Evolutionary conservation across 2,329 filamentous ascomycete genomes (phyloP).

Genomic region (Xylaria sp.): DNA sequence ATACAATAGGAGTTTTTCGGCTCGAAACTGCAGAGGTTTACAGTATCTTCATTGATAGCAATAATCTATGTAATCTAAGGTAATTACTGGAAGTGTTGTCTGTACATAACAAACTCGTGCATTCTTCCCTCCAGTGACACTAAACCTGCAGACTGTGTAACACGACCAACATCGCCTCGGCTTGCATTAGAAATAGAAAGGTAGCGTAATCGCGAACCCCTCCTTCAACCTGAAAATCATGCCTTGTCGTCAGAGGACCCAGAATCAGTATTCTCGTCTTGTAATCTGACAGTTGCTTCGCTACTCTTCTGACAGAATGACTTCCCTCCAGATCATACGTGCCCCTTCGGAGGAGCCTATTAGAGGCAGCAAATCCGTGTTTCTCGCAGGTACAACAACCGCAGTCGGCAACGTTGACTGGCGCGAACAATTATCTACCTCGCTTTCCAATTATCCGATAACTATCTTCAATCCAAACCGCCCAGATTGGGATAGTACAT

Average conservation of each 20-base stretch:
- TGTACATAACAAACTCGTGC: neutral
- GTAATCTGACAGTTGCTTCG: neutral
- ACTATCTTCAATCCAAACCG: conserved; percentile 68
- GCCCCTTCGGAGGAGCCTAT: conserved; percentile 45
- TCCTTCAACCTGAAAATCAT: neutral
- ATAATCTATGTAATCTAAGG: neutral
- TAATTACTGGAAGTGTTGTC: too few species aligned
- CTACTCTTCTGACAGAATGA: neutral
- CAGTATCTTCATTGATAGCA: neutral
- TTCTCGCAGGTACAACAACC: conserved; percentile 68
- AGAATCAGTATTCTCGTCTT: neutral
- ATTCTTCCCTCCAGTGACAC: neutral
- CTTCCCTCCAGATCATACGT: conserved; percentile 45
- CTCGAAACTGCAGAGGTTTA: too few species aligned
- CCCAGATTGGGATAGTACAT: conserved; percentile 64
- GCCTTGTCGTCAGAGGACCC: neutral
- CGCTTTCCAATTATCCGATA: conserved; percentile 57
- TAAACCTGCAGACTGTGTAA: neutral
- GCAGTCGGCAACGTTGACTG: conserved; percentile 57
- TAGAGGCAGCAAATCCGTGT: conserved; percentile 54
- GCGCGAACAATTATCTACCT: conserved; percentile 57
- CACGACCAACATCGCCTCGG: too few species aligned
- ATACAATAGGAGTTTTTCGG: too few species aligned
- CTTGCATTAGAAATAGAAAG: neutral
- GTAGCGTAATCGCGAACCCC: neutral